Conservation (phyloP, 177 flowering plant genomes). For the Tripterygium wilfordii region DNA sequence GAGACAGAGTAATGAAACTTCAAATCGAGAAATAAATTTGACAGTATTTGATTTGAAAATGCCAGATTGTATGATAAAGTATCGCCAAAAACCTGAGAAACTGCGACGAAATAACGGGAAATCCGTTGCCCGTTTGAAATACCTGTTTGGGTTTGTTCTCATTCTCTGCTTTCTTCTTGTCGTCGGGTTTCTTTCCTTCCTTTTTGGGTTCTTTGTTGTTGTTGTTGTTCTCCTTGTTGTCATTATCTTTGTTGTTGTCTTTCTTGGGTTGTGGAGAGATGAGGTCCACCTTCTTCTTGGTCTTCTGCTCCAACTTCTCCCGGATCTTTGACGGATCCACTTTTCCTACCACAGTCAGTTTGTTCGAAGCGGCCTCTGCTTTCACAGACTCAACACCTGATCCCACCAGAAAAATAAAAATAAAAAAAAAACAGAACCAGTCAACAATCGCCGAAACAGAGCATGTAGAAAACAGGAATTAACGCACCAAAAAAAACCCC, state of each 20-base stretch:
- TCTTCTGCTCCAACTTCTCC: constrained; percentile 42
- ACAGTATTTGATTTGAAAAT: too few species aligned
- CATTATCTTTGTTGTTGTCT: constrained; percentile 18
- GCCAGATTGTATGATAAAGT: too few species aligned
- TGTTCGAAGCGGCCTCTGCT: constrained; percentile 32
- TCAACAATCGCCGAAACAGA: too few species aligned
- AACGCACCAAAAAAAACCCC: too few species aligned
- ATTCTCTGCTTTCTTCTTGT: background rate
- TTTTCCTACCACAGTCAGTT: constrained; percentile 57
- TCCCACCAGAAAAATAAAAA: background rate
- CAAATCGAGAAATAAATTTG: too few species aligned
- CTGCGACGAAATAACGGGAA: too few species aligned
- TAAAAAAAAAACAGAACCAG: background rate
- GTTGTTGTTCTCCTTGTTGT: constrained; percentile 8
- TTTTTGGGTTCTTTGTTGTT: too few species aligned
- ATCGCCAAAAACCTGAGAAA: too few species aligned
- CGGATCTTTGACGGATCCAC: constrained; percentile 54
- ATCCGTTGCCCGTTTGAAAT: too few species aligned
- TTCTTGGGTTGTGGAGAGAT: constrained; percentile 55
- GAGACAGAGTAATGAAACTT: too few species aligned
- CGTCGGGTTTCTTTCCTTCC: constrained; percentile 27
- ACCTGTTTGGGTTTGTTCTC: constrained; percentile 46
- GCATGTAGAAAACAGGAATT: too few species aligned
- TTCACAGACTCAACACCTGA: constrained; percentile 56
- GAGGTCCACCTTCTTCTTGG: constrained; percentile 63